Percentiles rank a stretch among this genome's conserved stretches.
These are phyloP conservation scores for Diospyros lotus DNA, from an alignment of 148 eudicot species.

Conservation along the genomic window DNA sequence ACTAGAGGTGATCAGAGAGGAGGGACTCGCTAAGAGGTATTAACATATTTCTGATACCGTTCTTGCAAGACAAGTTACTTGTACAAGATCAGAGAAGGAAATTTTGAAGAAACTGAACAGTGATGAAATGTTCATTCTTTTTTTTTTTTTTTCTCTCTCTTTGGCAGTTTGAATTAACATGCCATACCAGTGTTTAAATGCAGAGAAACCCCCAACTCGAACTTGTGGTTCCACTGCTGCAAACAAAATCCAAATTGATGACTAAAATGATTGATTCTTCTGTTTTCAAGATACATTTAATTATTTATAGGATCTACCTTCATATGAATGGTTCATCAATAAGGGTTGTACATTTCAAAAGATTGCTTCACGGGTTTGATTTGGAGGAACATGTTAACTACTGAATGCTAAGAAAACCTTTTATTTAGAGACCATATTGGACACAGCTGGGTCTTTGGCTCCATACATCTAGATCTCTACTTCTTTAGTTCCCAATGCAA, in stretches of 20 bases:
- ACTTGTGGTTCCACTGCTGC: neutral
- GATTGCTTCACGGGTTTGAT: neutral
- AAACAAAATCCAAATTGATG: neutral
- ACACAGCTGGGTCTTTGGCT: neutral
- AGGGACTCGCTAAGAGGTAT: constrained; percentile 87
- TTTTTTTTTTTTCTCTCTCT: neutral
- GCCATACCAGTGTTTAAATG: neutral
- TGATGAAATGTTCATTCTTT: neutral
- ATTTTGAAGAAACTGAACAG: neutral
- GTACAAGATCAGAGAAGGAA: too few species aligned
- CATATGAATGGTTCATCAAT: neutral
- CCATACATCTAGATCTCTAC: neutral
- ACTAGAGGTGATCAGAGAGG: constrained; percentile 76
- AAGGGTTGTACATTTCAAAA: too few species aligned
- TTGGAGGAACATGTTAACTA: neutral
- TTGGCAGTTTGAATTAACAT: neutral
- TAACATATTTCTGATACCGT: constrained; percentile 9
- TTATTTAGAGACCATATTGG: neutral
- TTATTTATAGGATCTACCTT: neutral
- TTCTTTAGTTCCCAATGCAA: neutral
- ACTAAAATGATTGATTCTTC: neutral
- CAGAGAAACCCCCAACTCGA: neutral
- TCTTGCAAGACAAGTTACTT: neutral
- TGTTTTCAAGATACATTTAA: neutral
- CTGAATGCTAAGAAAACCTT: neutral